Conservation (phyloP, 768 basidiomycete genomes). For the Pisolithus albus region DNA sequence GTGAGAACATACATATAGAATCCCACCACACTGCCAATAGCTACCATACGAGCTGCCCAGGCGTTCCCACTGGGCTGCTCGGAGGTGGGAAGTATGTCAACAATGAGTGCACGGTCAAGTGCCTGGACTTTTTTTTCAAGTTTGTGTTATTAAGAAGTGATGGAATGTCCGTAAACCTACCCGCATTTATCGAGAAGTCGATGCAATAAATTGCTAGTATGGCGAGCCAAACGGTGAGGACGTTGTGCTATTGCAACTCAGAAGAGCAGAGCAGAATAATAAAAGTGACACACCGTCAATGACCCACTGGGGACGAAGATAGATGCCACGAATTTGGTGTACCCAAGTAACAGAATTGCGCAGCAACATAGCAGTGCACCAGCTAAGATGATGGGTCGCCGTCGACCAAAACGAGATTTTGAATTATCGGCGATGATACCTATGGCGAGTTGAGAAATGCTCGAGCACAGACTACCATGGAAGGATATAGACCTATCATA, state of each 20-base stretch:
- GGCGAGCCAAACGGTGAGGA: constrained; percentile 70
- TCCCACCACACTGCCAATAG: constrained; percentile 76
- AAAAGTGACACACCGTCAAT: constrained; percentile 24
- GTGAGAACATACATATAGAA: constrained; percentile 65
- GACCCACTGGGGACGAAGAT: constrained; percentile 34
- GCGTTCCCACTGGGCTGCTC: constrained; percentile 85
- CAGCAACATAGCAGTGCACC: constrained; percentile 59
- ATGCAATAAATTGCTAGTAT: constrained; percentile 62
- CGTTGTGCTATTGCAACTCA: constrained; percentile 42
- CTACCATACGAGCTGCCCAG: constrained; percentile 93
- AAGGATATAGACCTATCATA: constrained; percentile 52
- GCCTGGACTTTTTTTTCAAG: constrained; percentile 57
- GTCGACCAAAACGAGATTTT: constrained; percentile 74
- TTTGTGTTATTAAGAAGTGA: not conserved
- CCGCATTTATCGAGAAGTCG: constrained; percentile 59
- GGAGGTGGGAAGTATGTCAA: constrained; percentile 71
- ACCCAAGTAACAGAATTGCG: constrained; percentile 80
- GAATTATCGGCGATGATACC: constrained; percentile 77
- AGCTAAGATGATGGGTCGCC: constrained; percentile 78
- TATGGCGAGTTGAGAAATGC: constrained; percentile 7
- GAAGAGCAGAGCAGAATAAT: not conserved
- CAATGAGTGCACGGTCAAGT: constrained; percentile 82
- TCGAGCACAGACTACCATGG: not conserved
- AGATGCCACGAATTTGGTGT: constrained; percentile 61
- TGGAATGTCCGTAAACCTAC: constrained; percentile 17